Evolutionary conservation across 768 basidiomycete species (phyloP).

Genomic region (Rhizopogon vinicolor): DNA sequence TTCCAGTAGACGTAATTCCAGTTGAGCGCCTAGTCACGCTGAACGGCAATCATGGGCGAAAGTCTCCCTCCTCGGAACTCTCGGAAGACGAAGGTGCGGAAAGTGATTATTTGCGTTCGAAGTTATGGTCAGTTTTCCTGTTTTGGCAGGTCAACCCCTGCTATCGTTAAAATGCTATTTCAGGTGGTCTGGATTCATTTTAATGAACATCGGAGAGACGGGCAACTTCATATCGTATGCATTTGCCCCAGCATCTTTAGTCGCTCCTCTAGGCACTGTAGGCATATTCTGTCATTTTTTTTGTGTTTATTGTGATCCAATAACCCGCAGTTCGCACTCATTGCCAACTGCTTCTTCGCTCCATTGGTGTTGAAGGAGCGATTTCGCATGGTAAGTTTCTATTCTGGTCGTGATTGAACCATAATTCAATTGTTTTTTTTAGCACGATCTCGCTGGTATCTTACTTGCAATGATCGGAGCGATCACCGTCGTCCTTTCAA

Average conservation of each 20-base stretch:
- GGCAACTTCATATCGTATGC: conserved; percentile 92
- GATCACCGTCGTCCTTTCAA: conserved; percentile 84
- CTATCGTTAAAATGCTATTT: conserved; percentile 1
- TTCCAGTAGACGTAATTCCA: conserved; percentile 40
- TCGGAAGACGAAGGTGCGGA: conserved; percentile 42
- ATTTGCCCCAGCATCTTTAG: conserved; percentile 87
- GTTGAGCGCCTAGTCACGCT: conserved; percentile 26
- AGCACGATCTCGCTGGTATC: conserved; percentile 81
- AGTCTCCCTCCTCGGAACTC: conserved; percentile 13
- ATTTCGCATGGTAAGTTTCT: conserved; percentile 62
- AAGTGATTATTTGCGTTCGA: conserved; percentile 77
- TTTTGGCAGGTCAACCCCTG: neutral
- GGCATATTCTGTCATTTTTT: conserved; percentile 21
- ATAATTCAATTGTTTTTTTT: conserved; percentile 10
- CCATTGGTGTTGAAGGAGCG: conserved; percentile 79
- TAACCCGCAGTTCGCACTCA: conserved; percentile 70
- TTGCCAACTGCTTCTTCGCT: conserved; percentile 93
- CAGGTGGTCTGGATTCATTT: conserved; percentile 86
- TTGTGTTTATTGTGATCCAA: neutral
- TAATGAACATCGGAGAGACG: conserved; percentile 89
- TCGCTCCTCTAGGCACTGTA: conserved; percentile 94
- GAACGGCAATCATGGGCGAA: conserved; percentile 15
- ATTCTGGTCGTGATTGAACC: conserved; percentile 5
- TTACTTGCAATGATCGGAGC: conserved; percentile 82
- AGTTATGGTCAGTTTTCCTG: conserved; percentile 58